These are phyloP conservation scores for Rhodotorula sp. DNA, from an alignment of 1,284 basidiomycete genomes.

Conservation along the genomic window DNA sequence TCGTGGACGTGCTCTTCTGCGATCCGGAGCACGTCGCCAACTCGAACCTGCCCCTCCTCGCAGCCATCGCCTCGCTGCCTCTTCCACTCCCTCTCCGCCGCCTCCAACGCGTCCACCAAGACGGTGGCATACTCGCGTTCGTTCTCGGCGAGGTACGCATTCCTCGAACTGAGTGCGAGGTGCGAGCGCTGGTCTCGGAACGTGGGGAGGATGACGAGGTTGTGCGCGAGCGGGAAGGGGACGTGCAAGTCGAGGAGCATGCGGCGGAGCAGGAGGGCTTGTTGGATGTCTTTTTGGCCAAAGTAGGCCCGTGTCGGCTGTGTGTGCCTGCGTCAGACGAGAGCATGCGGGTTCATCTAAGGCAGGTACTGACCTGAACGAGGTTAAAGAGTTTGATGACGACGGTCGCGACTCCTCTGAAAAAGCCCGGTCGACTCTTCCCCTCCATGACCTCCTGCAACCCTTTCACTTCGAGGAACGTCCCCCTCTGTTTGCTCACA, in stretches of 20 bases:
- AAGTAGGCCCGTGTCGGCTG: slow-evolving; percentile 92
- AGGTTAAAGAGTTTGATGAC: slow-evolving; percentile 93
- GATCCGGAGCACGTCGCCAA: slow-evolving; percentile 9
- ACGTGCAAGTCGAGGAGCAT: slow-evolving; percentile 79
- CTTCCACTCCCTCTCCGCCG: slow-evolving; percentile 61
- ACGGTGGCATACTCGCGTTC: slow-evolving; percentile 70
- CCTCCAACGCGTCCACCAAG: slow-evolving; percentile 67
- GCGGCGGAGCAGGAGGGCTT: slow-evolving; percentile 82
- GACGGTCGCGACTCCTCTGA: slow-evolving; percentile 92
- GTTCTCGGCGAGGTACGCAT: slow-evolving; percentile 70
- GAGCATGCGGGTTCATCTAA: neutral
- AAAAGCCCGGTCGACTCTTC: slow-evolving; percentile 78
- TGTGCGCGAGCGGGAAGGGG: slow-evolving; percentile 63
- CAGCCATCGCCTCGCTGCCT: slow-evolving; percentile 45
- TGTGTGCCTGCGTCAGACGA: neutral
- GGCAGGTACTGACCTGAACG: slow-evolving; percentile 64
- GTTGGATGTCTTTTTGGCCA: slow-evolving; percentile 98
- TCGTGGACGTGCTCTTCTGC: slow-evolving; percentile 11
- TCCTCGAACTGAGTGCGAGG: slow-evolving; percentile 87
- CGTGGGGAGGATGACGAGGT: slow-evolving; percentile 80
- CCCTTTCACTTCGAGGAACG: slow-evolving; percentile 87
- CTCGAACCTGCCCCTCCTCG: slow-evolving; percentile 35
- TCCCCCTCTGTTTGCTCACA: slow-evolving; percentile 72
- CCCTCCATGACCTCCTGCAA: slow-evolving; percentile 84
- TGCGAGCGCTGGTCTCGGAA: slow-evolving; percentile 58